phyloP scores from a whole-genome alignment of 2,329 filamentous ascomycete genomes.

The Trichoderma semiorbis region DNA sequence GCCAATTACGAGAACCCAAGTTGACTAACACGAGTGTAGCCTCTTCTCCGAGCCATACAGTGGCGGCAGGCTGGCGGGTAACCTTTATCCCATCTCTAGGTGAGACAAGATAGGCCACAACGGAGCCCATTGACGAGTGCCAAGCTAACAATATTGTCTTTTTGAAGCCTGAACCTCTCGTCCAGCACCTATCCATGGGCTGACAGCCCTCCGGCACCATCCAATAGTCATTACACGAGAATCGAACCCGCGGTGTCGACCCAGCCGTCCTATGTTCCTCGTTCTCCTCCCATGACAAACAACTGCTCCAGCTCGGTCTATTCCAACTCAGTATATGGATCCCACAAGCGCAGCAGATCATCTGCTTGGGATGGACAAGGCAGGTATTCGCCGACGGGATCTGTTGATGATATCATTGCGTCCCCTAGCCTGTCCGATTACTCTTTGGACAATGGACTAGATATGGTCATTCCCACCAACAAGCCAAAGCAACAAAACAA shows the following conservation, averaged over 20 bases:
- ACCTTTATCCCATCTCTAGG: slow-evolving; percentile 37
- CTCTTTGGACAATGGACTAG: slow-evolving; percentile 50
- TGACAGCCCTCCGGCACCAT: slow-evolving; percentile 22
- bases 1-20: neutral
- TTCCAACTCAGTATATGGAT: slow-evolving; percentile 19
- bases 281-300: slow-evolving; percentile 40
- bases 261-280: slow-evolving; percentile 41
- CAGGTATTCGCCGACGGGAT: slow-evolving; percentile 55
- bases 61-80: slow-evolving; percentile 36
- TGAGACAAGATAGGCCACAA: slow-evolving; percentile 29
- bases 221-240: slow-evolving; percentile 37
- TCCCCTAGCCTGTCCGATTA: slow-evolving; percentile 61
- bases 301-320: slow-evolving; percentile 25
- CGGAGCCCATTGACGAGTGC: neutral
- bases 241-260: slow-evolving; percentile 39
- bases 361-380: slow-evolving; percentile 48
- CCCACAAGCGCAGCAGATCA: slow-evolving; percentile 25
- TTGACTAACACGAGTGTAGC: slow-evolving; percentile 24
- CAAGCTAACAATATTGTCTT: slow-evolving; percentile 33
- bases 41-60: slow-evolving; percentile 31
- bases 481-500: slow-evolving; percentile 45
- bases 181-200: slow-evolving; percentile 32
- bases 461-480: slow-evolving; percentile 36
- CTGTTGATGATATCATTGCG: slow-evolving; percentile 55
- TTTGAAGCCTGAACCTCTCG: slow-evolving; percentile 44